Percentiles rank a stretch among this genome's conserved stretches.
Evolutionary conservation across 116 monocot genomes (phyloP).

Genomic region (Iris pallida): DNA sequence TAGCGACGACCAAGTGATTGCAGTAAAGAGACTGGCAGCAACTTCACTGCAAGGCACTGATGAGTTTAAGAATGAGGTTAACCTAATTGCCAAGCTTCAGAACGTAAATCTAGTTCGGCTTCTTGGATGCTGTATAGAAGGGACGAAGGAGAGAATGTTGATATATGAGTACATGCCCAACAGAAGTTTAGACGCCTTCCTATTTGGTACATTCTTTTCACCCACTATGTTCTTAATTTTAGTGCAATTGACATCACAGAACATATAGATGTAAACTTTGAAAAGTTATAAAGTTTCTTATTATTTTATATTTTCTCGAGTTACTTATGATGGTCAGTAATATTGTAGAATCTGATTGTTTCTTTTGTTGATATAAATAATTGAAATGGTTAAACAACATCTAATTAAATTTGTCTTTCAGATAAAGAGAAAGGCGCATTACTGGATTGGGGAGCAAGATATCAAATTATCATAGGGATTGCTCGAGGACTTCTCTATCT

Average conservation of each 20-base stretch:
- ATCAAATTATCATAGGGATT: conserved; percentile 31
- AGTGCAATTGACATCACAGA: no score
- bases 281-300: neutral
- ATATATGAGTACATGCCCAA: conserved; percentile 37
- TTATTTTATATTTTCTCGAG: neutral
- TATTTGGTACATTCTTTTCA: conserved; percentile 16
- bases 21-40: conserved; percentile 29
- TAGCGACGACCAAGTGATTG: conserved; percentile 25
- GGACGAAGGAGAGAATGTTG: conserved; percentile 21
- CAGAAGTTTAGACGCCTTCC: conserved; percentile 32
- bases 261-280: no score
- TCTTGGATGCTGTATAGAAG: conserved; percentile 23
- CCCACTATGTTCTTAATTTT: no score
- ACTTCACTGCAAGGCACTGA: conserved; percentile 27
- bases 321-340: neutral
- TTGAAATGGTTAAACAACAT: neutral
- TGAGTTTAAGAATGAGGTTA: conserved; percentile 29
- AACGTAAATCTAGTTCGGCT: conserved; percentile 31
- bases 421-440: conserved; percentile 14
- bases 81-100: conserved; percentile 23
- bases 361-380: neutral
- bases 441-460: conserved; percentile 26
- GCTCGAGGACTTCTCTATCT: conserved; percentile 34
- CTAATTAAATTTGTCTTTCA: neutral
- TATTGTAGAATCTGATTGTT: no score